Conservation (phyloP, 306 rosid species). For the Astragalus membranaceus region DNA sequence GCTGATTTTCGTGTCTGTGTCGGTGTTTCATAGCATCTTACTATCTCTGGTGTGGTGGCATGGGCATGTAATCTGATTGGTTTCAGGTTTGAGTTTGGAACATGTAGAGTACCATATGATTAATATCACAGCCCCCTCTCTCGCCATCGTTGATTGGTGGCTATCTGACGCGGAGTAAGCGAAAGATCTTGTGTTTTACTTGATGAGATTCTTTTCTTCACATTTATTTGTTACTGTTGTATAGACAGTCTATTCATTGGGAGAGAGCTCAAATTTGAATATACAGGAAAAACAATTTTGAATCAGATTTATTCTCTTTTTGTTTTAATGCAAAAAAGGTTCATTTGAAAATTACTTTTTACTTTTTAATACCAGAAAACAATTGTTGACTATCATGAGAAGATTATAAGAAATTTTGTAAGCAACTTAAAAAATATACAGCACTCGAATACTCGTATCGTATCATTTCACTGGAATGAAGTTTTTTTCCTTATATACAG, state of each 20-base stretch:
- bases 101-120: background rate
- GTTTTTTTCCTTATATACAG: too few relatives aligned
- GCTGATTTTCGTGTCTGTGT: too few relatives aligned
- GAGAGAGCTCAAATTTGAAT: background rate
- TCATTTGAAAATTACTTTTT: background rate
- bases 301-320: background rate
- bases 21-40: background rate
- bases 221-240: constrained; percentile 6
- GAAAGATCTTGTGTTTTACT: background rate
- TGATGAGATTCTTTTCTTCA: background rate
- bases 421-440: background rate
- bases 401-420: too few relatives aligned
- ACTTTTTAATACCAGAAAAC: background rate
- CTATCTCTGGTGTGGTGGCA: background rate
- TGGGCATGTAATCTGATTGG: background rate
- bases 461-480: too few relatives aligned
- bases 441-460: too few relatives aligned
- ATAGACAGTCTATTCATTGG: background rate
- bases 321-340: background rate
- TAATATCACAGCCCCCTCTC: constrained; percentile 5
- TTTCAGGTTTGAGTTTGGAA: constrained; percentile 18
- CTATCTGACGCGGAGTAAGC: background rate
- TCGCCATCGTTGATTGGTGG: background rate
- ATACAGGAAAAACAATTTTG: constrained; percentile 21
- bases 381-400: background rate